Base-by-base conservation (phyloP, 2,329 filamentous ascomycete species). In the Pyricularia pennisetigena region DNA sequence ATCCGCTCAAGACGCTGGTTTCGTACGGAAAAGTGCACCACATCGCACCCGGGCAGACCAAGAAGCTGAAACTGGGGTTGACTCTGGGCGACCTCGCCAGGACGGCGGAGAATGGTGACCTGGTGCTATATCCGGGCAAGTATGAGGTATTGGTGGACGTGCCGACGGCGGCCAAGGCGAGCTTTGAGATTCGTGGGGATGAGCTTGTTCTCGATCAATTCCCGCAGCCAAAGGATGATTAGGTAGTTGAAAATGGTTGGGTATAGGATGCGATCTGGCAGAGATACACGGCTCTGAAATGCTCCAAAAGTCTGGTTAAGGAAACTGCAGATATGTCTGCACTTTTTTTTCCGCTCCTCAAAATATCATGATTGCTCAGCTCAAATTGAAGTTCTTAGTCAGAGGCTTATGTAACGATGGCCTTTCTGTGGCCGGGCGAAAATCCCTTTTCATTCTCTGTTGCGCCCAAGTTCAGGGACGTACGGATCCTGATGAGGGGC, bases 1-100 rank as follows among this genome's bases (percentile, higher is more conserved):
- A 81, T 66, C 85, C 85, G 0, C 79, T 78, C 62, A 87, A 87
- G 75, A 80, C 79, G 1, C 78, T 87, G 0, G 83, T 82, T 1
- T 79, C 80, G 1, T 87, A 87, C 71, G 73, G 75, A 0, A 77
- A 85, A n/a, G 71, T 84, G 3, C 75, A 75, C 67, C 72, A 75
- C 41, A 74, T 85, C 57, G 69, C 73, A 4, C 71, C 77, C 0
- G 79, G 78, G 0, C 68, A 73, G 20, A 75, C 74, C 0, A 71
- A 66, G 5, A 78, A 72, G 4, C 78, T 76, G 0, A 71, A 71
- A 0, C 72, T 87, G 4, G 74, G 77, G 6, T 70, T 85, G 29
- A 83, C 79, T 2, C 74, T 87, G 1, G 85, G 82, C 0, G 80
- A 78, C 28, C 72, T 88, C 54, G 81, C 82, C 1, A 76, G 85